These are phyloP conservation scores for Yarrowia hollandica DNA, from an alignment of 805 yeast species.

Conservation along the genomic window DNA sequence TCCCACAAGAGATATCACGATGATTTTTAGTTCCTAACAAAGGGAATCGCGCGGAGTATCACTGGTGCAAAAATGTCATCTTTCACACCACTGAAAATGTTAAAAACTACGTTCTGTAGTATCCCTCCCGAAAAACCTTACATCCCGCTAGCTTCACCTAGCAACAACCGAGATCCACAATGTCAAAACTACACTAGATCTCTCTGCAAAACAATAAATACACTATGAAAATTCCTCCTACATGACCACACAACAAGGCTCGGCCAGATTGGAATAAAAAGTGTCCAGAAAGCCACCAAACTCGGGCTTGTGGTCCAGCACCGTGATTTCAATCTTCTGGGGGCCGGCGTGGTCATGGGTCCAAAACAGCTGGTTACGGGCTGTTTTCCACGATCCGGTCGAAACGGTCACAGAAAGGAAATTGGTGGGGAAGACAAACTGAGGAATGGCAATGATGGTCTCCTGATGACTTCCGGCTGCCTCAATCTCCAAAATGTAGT, in stretches of 20 bases:
- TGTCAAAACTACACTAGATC: too few relatives aligned
- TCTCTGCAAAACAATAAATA: too few relatives aligned
- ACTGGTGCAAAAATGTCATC: too few relatives aligned
- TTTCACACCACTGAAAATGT: too few relatives aligned
- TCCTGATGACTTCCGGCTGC: conserved; percentile 15
- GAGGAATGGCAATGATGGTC: conserved; percentile 12
- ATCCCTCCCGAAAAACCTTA: too few relatives aligned
- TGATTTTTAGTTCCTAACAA: too few relatives aligned
- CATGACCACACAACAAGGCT: conserved; percentile 31
- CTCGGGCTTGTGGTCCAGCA: conserved; percentile 1
- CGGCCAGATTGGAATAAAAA: conserved; percentile 13
- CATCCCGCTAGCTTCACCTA: too few relatives aligned
- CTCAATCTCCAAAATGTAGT: conserved; percentile 52
- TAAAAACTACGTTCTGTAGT: too few relatives aligned
- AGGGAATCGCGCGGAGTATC: too few relatives aligned
- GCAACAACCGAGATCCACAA: too few relatives aligned
- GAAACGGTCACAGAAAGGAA: conserved; percentile 2
- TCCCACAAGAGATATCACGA: too few relatives aligned
- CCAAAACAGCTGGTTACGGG: background rate
- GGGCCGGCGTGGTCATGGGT: conserved; percentile 27
- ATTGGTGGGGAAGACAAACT: conserved; percentile 8
- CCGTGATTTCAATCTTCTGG: conserved; percentile 23
- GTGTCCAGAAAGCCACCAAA: conserved; percentile 21
- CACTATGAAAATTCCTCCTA: background rate
- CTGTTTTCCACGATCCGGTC: conserved; percentile 13